phyloP scores from a whole-genome alignment of 148 eudicot species.

The Rhododendron ferrugineum region DNA sequence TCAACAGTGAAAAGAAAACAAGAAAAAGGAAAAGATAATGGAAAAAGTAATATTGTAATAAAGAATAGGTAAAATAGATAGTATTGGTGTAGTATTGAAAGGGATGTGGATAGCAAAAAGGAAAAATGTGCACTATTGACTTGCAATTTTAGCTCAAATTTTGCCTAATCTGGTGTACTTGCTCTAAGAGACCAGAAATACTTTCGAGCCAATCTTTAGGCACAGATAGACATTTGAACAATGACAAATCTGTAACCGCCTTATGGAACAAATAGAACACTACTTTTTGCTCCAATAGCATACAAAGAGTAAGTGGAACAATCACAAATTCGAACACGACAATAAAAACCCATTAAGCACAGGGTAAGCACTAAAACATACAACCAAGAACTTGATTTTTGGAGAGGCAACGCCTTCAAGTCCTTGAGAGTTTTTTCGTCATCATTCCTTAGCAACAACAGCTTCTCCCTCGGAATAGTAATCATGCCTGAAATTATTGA shows the following conservation, averaged over 20 bases:
- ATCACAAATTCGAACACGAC: not conserved
- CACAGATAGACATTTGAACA: not conserved
- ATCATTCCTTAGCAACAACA: conserved; percentile 64
- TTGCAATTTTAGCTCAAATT: too few species aligned
- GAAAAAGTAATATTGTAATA: too few species aligned
- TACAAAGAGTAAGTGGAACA: not conserved
- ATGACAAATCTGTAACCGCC: not conserved
- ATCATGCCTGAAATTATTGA: conserved; percentile 52
- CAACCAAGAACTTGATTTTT: conserved; percentile 1
- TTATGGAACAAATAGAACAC: not conserved
- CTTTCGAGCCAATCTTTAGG: not conserved
- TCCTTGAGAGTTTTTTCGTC: conserved; percentile 19
- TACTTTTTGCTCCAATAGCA: not conserved
- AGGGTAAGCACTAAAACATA: not conserved
- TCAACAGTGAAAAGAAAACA: too few species aligned
- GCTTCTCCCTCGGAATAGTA: conserved; percentile 48
- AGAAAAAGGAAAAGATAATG: too few species aligned
- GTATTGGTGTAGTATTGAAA: too few species aligned
- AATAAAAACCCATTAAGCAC: not conserved
- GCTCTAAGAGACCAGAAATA: not conserved
- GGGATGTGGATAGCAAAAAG: too few species aligned
- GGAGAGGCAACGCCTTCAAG: not conserved
- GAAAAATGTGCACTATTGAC: too few species aligned
- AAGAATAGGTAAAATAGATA: too few species aligned
- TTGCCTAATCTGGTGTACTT: too few species aligned